A percentile compares a stretch with the other conserved stretches of the same genome.
Evolutionary conservation across 1,284 basidiomycete species (phyloP).

Genomic region (Ustilago curta): DNA sequence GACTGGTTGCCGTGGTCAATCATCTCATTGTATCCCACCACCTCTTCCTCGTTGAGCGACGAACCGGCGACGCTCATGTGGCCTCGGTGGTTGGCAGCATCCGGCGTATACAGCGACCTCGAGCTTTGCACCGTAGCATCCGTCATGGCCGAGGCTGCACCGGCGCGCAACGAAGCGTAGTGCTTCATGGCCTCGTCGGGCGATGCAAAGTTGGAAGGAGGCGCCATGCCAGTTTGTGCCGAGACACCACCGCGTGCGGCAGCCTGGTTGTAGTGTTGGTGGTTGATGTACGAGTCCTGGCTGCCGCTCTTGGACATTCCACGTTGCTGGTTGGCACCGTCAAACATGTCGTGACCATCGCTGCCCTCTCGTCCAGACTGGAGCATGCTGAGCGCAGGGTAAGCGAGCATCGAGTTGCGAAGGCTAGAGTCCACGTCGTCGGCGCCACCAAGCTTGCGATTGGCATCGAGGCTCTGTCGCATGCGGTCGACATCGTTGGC

Average conservation of each 20-base stretch:
- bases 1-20: constrained; percentile 57
- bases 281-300: constrained; percentile 51
- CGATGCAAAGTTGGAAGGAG: constrained; percentile 55
- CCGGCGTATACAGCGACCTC: constrained; percentile 61
- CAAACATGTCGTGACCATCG: constrained; percentile 56
- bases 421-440: constrained; percentile 33
- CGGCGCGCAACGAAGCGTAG: constrained; percentile 59
- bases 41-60: constrained; percentile 65
- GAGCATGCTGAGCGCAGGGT: constrained; percentile 58
- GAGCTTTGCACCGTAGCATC: constrained; percentile 18
- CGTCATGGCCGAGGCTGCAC: constrained; percentile 22
- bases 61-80: constrained; percentile 55
- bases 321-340: constrained; percentile 16
- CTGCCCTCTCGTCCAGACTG: constrained; percentile 46
- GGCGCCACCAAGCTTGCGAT: background rate
- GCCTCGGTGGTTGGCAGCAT: constrained; percentile 37
- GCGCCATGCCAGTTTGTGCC: constrained; percentile 60
- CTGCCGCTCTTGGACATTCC: constrained; percentile 9
- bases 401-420: constrained; percentile 60
- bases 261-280: constrained; percentile 44
- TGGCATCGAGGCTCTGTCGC: constrained; percentile 51
- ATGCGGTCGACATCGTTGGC: constrained; percentile 50
- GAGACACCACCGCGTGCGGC: constrained; percentile 15
- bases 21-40: constrained; percentile 67
- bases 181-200: constrained; percentile 64